phyloP scores from a whole-genome alignment of 2,329 filamentous ascomycete species.

The Didymosphaeria variabile region DNA sequence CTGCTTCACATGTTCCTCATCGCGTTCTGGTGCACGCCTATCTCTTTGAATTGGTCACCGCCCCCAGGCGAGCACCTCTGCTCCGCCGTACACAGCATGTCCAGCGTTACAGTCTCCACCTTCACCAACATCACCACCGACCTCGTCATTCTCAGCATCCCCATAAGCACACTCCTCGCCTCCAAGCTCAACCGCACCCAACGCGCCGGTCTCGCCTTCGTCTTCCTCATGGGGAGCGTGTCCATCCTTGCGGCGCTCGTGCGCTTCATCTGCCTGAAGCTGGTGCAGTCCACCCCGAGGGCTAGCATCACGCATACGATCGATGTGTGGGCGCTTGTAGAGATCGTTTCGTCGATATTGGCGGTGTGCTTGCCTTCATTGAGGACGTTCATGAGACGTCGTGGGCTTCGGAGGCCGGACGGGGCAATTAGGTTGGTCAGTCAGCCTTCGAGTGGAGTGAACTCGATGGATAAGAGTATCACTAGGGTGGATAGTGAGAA shows the following conservation, averaged over 20 bases:
- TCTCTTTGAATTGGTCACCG: slow-evolving; percentile 32
- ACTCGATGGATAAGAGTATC: neutral
- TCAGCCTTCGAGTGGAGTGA: slow-evolving; percentile 1
- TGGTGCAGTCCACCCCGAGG: slow-evolving; percentile 32
- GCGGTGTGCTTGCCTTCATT: slow-evolving; percentile 39
- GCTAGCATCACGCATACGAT: slow-evolving; percentile 45
- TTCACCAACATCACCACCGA: slow-evolving; percentile 42
- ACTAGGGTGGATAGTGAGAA: slow-evolving; percentile 1
- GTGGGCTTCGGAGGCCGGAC: slow-evolving; percentile 11
- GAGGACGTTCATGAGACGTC: slow-evolving; percentile 31
- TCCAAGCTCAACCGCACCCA: slow-evolving; percentile 30
- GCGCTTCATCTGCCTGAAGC: slow-evolving; percentile 37
- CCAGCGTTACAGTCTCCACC: slow-evolving; percentile 37
- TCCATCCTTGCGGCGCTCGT: slow-evolving; percentile 38
- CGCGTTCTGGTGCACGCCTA: slow-evolving; percentile 39
- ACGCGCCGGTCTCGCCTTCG: slow-evolving; percentile 34
- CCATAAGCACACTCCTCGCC: slow-evolving; percentile 32
- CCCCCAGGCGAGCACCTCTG: slow-evolving; percentile 28
- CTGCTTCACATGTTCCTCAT: slow-evolving; percentile 42
- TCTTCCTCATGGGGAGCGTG: slow-evolving; percentile 40
- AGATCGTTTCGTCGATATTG: slow-evolving; percentile 40
- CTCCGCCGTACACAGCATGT: slow-evolving; percentile 39
- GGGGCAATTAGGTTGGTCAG: slow-evolving; percentile 14
- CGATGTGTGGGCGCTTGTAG: slow-evolving; percentile 44
- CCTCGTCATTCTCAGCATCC: slow-evolving; percentile 38